Percentiles rank a stretch among this genome's conserved stretches.
Conservation (phyloP, 2,329 filamentous ascomycete genomes). For the Fusarium sp. region DNA sequence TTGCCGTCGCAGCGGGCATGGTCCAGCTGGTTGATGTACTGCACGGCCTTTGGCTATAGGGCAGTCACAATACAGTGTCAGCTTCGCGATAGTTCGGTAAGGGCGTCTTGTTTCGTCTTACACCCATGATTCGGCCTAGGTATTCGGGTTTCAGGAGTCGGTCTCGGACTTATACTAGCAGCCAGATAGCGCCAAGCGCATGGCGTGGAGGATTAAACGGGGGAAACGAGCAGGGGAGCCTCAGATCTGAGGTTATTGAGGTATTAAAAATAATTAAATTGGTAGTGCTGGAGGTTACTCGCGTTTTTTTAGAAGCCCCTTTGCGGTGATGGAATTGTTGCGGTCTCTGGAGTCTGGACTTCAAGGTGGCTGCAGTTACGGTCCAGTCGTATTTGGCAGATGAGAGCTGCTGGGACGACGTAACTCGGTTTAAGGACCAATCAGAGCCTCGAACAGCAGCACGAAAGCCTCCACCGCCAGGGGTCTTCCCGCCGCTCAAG, state of each 20-base stretch:
- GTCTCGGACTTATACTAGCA: conserved; percentile 43
- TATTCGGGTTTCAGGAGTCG: conserved; percentile 51
- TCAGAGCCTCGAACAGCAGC: conserved; percentile 39
- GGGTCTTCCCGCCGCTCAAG: conserved; percentile 42
- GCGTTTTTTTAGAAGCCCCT: conserved; percentile 15
- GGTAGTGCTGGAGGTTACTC: neutral
- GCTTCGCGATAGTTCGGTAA: conserved; percentile 20
- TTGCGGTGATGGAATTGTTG: conserved; percentile 26
- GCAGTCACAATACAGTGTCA: conserved; percentile 40
- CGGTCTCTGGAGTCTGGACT: conserved; percentile 33
- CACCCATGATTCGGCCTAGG: conserved; percentile 54
- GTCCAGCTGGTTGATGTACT: conserved; percentile 87
- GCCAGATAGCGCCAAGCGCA: conserved; percentile 41
- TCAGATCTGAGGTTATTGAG: conserved; percentile 7
- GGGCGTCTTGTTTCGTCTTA: conserved; percentile 45
- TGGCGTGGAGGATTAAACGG: conserved; percentile 29
- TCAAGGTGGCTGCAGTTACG: conserved; percentile 26
- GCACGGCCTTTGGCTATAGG: conserved; percentile 76
- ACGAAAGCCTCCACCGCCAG: conserved; percentile 44
- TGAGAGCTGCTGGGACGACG: conserved; percentile 43
- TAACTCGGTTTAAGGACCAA: conserved; percentile 43
- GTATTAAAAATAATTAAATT: neutral
- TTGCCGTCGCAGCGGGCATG: conserved; percentile 87
- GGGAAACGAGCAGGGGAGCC: conserved; percentile 2
- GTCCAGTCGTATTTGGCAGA: conserved; percentile 26